Conservation (phyloP, 192 early-diverging fungal species). For the Powellomyces hirtus region DNA sequence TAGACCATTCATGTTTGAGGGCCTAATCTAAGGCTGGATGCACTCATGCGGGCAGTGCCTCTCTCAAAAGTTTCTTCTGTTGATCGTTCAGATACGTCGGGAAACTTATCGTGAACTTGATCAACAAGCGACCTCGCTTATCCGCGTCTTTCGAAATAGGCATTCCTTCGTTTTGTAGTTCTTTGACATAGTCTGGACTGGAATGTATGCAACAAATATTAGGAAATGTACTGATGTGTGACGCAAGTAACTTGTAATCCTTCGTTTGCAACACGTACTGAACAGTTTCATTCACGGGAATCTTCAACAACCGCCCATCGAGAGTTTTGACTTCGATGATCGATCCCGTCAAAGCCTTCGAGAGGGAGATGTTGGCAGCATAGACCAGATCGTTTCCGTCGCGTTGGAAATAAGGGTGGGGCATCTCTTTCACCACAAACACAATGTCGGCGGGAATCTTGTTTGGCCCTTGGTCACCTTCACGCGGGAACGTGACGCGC, state of each 20-base stretch:
- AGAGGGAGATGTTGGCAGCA: slow-evolving; percentile 36
- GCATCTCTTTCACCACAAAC: slow-evolving; percentile 47
- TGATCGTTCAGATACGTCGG: slow-evolving; percentile 44
- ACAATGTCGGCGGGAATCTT: slow-evolving; percentile 52
- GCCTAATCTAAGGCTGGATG: too few relatives aligned
- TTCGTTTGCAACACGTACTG: slow-evolving; percentile 28
- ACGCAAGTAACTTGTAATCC: background rate
- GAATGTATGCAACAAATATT: background rate
- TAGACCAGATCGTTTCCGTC: slow-evolving; percentile 49
- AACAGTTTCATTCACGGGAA: slow-evolving; percentile 56
- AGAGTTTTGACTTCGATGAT: slow-evolving; percentile 48
- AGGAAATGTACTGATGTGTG: background rate
- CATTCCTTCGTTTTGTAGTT: slow-evolving; percentile 52
- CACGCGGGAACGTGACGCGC: slow-evolving; percentile 47
- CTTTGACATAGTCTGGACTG: slow-evolving; percentile 50
- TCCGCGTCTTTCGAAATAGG: slow-evolving; percentile 40
- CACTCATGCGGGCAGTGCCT: slow-evolving; percentile 24
- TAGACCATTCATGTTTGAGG: too few relatives aligned
- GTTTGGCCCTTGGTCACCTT: slow-evolving; percentile 59
- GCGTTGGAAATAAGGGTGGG: slow-evolving; percentile 44
- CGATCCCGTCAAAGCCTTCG: slow-evolving; percentile 46
- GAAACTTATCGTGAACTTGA: slow-evolving; percentile 47
- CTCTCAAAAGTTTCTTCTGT: slow-evolving; percentile 47
- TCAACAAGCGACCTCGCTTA: slow-evolving; percentile 38
- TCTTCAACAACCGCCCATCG: slow-evolving; percentile 48